Evolutionary conservation across 2,329 filamentous ascomycete species (phyloP).

Genomic region (Triangularia setosa): DNA sequence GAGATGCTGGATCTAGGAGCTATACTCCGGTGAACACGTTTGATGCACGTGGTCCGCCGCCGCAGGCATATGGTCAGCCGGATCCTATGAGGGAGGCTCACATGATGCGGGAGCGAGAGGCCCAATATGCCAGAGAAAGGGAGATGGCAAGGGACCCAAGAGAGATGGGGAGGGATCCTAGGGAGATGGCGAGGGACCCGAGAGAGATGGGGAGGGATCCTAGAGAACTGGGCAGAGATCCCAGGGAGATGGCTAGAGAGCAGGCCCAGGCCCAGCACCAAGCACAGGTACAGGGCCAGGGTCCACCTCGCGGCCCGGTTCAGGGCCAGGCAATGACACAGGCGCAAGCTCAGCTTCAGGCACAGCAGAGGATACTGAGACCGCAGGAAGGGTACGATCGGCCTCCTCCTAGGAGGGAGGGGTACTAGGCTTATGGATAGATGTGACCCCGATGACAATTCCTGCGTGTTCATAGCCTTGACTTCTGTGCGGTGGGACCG

Average conservation of each 20-base stretch:
- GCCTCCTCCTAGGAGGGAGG: not conserved
- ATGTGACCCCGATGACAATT: not conserved
- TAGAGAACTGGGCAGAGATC: not conserved
- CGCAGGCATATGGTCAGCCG: not conserved
- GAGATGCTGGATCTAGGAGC: not conserved
- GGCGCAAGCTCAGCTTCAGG: not conserved
- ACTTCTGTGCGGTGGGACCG: not conserved
- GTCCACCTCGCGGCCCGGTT: not conserved
- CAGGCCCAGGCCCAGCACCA: not conserved
- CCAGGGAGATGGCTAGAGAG: not conserved
- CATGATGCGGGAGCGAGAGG: constrained; percentile 3
- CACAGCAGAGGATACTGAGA: constrained; percentile 1
- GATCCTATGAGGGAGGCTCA: constrained; percentile 1
- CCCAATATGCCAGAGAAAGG: not conserved
- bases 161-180: not conserved
- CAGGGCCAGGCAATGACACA: not conserved
- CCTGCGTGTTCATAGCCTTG: not conserved
- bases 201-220: not conserved
- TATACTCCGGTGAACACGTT: constrained; percentile 3
- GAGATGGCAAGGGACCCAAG: not conserved
- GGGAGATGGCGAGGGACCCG: not conserved
- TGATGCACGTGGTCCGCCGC: not conserved
- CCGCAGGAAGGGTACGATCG: constrained; percentile 6
- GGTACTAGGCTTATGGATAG: not conserved
- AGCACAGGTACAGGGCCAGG: not conserved